These are phyloP conservation scores for Exophiala sp. DNA, from an alignment of 2,329 filamentous ascomycete species.

Conservation along the genomic window DNA sequence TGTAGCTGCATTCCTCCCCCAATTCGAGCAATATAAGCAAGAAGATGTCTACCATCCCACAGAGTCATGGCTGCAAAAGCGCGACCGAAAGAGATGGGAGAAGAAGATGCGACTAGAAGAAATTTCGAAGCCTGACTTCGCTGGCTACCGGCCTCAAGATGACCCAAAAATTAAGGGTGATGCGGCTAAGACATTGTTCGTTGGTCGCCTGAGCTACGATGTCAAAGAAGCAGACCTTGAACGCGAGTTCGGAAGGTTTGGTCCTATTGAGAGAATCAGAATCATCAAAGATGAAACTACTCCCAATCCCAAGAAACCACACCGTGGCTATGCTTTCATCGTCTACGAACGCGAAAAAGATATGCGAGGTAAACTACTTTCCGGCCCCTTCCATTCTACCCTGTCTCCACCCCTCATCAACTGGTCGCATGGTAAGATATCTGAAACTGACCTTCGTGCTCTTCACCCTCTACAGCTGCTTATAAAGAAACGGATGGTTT, in stretches of 20 bases:
- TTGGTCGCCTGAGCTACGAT: constrained; percentile 83
- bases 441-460: constrained; percentile 35
- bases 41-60: constrained; percentile 71
- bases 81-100: constrained; percentile 76
- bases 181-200: constrained; percentile 90
- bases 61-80: constrained; percentile 86
- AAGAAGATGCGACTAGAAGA: constrained; percentile 64
- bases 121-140: constrained; percentile 55
- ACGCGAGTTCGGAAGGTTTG: constrained; percentile 87
- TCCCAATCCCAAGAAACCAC: constrained; percentile 71
- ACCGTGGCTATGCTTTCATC: constrained; percentile 91
- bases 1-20: constrained; percentile 67
- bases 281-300: constrained; percentile 75
- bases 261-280: constrained; percentile 88
- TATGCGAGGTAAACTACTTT: constrained; percentile 83
- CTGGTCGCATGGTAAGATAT: constrained; percentile 27
- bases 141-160: constrained; percentile 68
- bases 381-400: constrained; percentile 33
- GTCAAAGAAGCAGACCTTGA: constrained; percentile 85
- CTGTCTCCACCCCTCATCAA: constrained; percentile 25
- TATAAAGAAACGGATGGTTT: constrained; percentile 83
- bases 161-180: constrained; percentile 88
- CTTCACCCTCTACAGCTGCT: constrained; percentile 64
- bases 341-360: constrained; percentile 96
- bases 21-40: constrained; percentile 70